Evolutionary conservation across 1,284 basidiomycete species (phyloP).

Genomic region (Ustilago hordei): DNA sequence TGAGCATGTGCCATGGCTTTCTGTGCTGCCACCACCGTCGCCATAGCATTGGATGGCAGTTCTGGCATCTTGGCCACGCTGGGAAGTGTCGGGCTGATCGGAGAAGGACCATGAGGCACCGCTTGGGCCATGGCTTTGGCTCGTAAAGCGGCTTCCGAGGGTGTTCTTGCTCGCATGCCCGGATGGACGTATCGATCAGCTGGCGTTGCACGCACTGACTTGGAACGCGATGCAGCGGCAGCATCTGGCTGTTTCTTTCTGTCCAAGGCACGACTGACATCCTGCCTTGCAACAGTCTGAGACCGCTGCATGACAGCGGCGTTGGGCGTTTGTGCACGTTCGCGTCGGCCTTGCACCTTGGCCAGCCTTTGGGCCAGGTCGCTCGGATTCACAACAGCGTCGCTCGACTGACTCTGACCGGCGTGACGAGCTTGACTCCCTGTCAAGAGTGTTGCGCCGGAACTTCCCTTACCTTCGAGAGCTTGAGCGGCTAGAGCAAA

Average conservation of each 20-base stretch:
- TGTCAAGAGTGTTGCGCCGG: constrained; percentile 14
- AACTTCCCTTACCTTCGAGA: constrained; percentile 34
- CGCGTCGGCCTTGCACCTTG: constrained; percentile 40
- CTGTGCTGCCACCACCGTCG: constrained; percentile 40
- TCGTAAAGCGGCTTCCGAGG: constrained; percentile 45
- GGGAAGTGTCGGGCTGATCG: constrained; percentile 21
- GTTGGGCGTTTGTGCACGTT: constrained; percentile 26
- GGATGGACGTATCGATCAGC: constrained; percentile 35
- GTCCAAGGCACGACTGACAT: constrained; percentile 13
- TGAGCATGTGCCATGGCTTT: constrained; percentile 47
- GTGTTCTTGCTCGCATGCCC: constrained; percentile 42
- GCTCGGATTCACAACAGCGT: constrained; percentile 29
- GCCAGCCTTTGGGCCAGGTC: constrained; percentile 37
- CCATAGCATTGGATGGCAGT: constrained; percentile 40
- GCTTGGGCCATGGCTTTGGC: constrained; percentile 44
- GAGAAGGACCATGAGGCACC: constrained; percentile 21
- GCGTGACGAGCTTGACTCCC: constrained; percentile 18
- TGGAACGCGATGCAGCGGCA: constrained; percentile 28
- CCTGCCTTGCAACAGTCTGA: constrained; percentile 38
- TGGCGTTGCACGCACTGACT: constrained; percentile 38
- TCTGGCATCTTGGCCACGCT: constrained; percentile 30
- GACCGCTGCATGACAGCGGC: constrained; percentile 34
- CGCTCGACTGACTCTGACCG: constrained; percentile 7
- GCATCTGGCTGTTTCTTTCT: constrained; percentile 10
- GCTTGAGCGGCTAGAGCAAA: constrained; percentile 37